A percentile compares a stretch with the other conserved stretches of the same genome.
Conservation (phyloP, 768 basidiomycete species). For the Suillus subluteus region DNA sequence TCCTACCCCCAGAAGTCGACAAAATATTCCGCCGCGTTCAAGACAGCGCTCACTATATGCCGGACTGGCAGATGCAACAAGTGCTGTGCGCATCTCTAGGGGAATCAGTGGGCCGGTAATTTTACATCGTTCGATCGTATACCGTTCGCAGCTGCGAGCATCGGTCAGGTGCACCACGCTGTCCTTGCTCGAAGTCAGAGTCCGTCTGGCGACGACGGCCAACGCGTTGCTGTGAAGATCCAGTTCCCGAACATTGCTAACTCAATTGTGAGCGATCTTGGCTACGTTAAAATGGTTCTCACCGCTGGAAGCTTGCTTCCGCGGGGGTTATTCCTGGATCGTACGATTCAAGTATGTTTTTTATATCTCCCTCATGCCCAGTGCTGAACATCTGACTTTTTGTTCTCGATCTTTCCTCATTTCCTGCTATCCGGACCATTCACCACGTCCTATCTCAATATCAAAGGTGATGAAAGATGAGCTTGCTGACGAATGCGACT, state of each 20-base stretch:
- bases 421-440: background rate
- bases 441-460: background rate
- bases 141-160: slow-evolving; percentile 95
- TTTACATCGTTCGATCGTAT: slow-evolving; percentile 81
- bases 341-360: slow-evolving; percentile 68
- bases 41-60: slow-evolving; percentile 98
- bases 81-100: slow-evolving; percentile 80
- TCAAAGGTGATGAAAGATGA: slow-evolving; percentile 86
- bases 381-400: background rate
- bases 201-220: slow-evolving; percentile 53
- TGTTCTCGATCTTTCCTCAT: slow-evolving; percentile 2
- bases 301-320: slow-evolving; percentile 83
- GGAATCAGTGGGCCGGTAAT: slow-evolving; percentile 64
- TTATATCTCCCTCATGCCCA: background rate
- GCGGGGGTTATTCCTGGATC: slow-evolving; percentile 86
- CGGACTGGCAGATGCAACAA: slow-evolving; percentile 96
- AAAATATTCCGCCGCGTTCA: slow-evolving; percentile 89
- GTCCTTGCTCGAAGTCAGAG: slow-evolving; percentile 55
- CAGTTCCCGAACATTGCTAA: slow-evolving; percentile 93
- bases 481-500: slow-evolving; percentile 91
- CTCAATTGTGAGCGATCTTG: slow-evolving; percentile 86
- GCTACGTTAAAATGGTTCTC: slow-evolving; percentile 82
- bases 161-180: slow-evolving; percentile 89
- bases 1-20: slow-evolving; percentile 87
- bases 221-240: slow-evolving; percentile 80